These are phyloP conservation scores for Podospora comata DNA, from an alignment of 495 filamentous ascomycete genomes.

Conservation along the genomic window DNA sequence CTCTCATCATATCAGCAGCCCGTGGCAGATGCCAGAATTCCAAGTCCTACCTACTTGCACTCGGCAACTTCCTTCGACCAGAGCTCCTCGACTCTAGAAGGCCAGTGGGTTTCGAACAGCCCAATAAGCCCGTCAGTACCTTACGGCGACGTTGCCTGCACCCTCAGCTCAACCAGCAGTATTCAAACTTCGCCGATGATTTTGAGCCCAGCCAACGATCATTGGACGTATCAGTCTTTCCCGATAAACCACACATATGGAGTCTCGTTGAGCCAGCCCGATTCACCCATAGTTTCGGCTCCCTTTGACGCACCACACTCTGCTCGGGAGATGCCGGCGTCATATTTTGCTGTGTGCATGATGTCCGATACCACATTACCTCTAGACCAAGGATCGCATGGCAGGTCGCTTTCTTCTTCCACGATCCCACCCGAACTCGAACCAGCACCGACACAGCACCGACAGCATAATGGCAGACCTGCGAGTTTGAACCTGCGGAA, in stretches of 20 bases:
- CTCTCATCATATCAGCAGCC: not conserved
- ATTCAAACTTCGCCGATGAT: not conserved
- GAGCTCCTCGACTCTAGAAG: not conserved
- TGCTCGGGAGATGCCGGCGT: not conserved
- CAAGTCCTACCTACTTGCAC: conserved; percentile 11
- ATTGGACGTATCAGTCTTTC: not conserved
- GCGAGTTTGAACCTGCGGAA: not conserved
- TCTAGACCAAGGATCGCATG: not conserved
- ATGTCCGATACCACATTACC: not conserved
- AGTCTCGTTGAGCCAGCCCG: not conserved
- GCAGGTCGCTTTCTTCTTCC: not conserved
- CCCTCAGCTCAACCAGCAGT: not conserved
- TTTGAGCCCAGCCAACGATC: not conserved
- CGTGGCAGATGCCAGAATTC: not conserved
- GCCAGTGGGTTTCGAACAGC: conserved; percentile 2
- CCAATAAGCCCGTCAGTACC: conserved; percentile 9
- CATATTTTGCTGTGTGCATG: not conserved
- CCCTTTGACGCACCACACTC: not conserved
- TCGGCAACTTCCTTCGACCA: not conserved
- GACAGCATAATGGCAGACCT: not conserved
- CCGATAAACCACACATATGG: not conserved
- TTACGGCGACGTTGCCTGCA: not conserved
- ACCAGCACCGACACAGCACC: no score
- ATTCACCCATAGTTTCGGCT: not conserved
- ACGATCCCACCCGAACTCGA: not conserved